Conservation (phyloP, 495 filamentous ascomycete genomes). For the Jackrogersella minutella region DNA sequence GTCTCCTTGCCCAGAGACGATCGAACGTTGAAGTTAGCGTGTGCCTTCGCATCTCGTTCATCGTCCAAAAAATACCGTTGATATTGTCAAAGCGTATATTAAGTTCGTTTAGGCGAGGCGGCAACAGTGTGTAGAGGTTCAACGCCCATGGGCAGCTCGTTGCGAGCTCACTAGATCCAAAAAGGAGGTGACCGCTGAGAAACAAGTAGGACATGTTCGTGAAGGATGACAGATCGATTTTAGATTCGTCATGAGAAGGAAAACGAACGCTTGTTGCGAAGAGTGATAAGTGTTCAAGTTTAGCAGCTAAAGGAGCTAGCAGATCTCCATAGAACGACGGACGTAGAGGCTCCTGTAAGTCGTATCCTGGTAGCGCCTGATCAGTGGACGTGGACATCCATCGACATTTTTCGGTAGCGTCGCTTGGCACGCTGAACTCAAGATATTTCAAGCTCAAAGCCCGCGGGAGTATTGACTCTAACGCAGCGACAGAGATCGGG, state of each 20-base stretch:
- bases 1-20: background rate
- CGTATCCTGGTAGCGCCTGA: background rate
- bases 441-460: slow-evolving; percentile 2
- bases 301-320: background rate
- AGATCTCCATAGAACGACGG: slow-evolving; percentile 7
- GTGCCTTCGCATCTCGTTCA: background rate
- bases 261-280: background rate
- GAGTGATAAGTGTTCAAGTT: background rate
- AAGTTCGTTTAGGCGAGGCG: slow-evolving; percentile 9
- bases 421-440: background rate
- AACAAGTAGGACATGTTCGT: background rate
- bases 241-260: slow-evolving; percentile 9
- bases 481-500: background rate
- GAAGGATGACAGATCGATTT: slow-evolving; percentile 14
- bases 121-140: background rate
- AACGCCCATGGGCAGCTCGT: background rate
- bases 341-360: background rate
- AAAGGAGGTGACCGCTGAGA: slow-evolving; percentile 6
- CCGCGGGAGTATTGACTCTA: slow-evolving; percentile 11
- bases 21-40: background rate
- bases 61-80: slow-evolving; percentile 22
- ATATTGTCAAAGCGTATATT: background rate
- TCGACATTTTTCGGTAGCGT: background rate
- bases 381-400: background rate
- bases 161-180: background rate